Conservation (phyloP, 2,329 filamentous ascomycete genomes). For the Lachnum nothofagi region DNA sequence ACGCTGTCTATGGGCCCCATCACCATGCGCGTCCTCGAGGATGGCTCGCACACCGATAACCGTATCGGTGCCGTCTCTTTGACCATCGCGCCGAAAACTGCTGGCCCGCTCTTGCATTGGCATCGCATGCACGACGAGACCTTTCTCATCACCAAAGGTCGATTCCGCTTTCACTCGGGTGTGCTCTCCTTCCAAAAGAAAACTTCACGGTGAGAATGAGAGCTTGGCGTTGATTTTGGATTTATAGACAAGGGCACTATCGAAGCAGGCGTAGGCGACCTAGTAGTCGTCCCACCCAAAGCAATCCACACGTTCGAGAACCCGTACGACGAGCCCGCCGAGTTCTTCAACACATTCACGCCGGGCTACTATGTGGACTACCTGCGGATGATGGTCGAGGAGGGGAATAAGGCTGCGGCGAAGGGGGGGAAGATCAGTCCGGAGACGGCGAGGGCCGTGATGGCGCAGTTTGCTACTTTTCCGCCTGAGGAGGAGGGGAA, state of each 20-base stretch:
- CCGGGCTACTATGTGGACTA: slow-evolving; percentile 33
- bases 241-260: slow-evolving; percentile 37
- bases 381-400: slow-evolving; percentile 15
- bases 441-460: slow-evolving; percentile 16
- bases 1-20: slow-evolving; percentile 45
- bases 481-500: neutral
- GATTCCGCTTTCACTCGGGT: slow-evolving; percentile 44
- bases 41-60: slow-evolving; percentile 38
- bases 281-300: slow-evolving; percentile 49
- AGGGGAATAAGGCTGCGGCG: slow-evolving; percentile 7
- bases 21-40: slow-evolving; percentile 37
- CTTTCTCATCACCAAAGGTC: slow-evolving; percentile 50
- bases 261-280: slow-evolving; percentile 49
- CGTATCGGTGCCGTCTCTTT: slow-evolving; percentile 44
- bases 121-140: slow-evolving; percentile 56
- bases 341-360: slow-evolving; percentile 53
- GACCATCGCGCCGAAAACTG: slow-evolving; percentile 42
- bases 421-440: slow-evolving; percentile 8
- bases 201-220: too few relatives aligned
- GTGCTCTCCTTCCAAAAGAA: too few relatives aligned
- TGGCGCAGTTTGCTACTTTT: slow-evolving; percentile 23
- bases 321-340: slow-evolving; percentile 47
- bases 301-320: slow-evolving; percentile 54
- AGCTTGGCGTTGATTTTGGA: too few relatives aligned
- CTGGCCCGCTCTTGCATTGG: slow-evolving; percentile 47